Base-by-base conservation (phyloP, 2,329 filamentous ascomycete species). In the Alternaria solani region DNA sequence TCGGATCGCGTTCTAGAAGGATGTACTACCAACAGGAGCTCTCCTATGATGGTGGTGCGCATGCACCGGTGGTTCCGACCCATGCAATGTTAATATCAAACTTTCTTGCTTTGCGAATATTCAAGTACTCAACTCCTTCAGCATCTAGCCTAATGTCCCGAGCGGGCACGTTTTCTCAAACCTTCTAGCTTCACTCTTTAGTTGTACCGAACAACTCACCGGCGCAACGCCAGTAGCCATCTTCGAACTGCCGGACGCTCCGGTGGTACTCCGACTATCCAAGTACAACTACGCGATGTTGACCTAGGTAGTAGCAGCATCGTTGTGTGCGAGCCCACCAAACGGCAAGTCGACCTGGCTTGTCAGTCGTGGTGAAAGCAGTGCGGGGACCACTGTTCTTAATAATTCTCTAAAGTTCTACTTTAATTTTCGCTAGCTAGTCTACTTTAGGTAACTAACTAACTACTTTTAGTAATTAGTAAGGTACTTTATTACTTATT, bases 311-410 rank as follows among this genome's bases (percentile, higher is more conserved):
- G 2, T 14, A 18, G 43, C 43, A 46, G n/a, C 9, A 9, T 30
- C 7, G 28, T 34, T 16, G 28, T 28, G 44, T 20, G n/a, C 38
- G 23, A 34, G 23, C 8, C 30, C 14, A 48, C 28, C 44, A 12
- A 48, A 48, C 18, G 44, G 44, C 12, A 34, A 23, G 18, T 48
- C 44, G 44, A 20, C 44, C n/a, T 28, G 18, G 30, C 44, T 30
- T 36, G 14, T 36, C 32, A 36, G 9, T n/a, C 18, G 44, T 12
- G 44, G 28, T 23, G 44, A 48, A 34, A 23, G 34, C 7, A 30
- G n/a, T n/a, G n/a, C n/a, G n/a, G n/a, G n/a, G n/a, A n/a, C n/a
- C n/a, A n/a, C n/a, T n/a, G n/a, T n/a, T n/a, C n/a, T n/a, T n/a
- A n/a, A n/a, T n/a, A n/a, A n/a, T n/a, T n/a, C n/a, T n/a, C n/a